Percentiles rank a stretch among this genome's conserved stretches.
phyloP scores from a whole-genome alignment of 176 grass and related monocot genomes.

The Triticum monococcum region DNA sequence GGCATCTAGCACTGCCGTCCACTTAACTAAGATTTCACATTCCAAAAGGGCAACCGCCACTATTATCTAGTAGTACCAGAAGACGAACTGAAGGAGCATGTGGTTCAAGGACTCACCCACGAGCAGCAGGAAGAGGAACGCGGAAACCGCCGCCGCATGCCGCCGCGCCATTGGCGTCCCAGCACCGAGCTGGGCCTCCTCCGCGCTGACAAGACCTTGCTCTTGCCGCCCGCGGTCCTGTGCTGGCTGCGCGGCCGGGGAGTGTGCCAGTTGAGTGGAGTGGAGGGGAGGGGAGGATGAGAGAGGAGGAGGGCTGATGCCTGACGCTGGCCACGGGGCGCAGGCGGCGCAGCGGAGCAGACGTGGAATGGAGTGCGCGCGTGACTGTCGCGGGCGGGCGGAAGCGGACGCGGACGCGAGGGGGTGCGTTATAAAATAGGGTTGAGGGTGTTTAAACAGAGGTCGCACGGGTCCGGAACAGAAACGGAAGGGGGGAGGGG shows the following conservation, averaged over 20 bases:
- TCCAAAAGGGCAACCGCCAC: not conserved
- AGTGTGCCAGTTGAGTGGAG: constrained; percentile 13
- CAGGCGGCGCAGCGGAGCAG: constrained; percentile 18
- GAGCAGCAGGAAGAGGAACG: constrained; percentile 40
- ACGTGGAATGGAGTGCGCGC: constrained; percentile 24
- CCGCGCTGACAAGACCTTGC: not conserved
- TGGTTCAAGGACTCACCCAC: constrained; percentile 34
- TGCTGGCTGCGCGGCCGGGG: not conserved
- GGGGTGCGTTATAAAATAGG: constrained; percentile 33
- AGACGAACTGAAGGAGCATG: not conserved
- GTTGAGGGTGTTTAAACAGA: constrained; percentile 26
- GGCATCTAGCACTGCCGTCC: constrained; percentile 12
- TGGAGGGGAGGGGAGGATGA: not conserved
- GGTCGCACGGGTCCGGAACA: constrained; percentile 43
- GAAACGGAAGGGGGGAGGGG: not conserved
- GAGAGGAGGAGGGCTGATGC: constrained; percentile 8
- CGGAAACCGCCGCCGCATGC: constrained; percentile 6
- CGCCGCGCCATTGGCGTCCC: constrained; percentile 32
- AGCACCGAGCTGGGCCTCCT: not conserved
- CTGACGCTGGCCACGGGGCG: not conserved
- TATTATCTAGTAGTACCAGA: not conserved
- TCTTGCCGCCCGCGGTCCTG: not conserved
- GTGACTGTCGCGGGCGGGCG: not conserved
- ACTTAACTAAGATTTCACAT: not conserved
- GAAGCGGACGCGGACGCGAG: constrained; percentile 37